These are phyloP conservation scores for Astrephomene gubernaculifera DNA, from an alignment of 139 green algal species.

Conservation along the genomic window DNA sequence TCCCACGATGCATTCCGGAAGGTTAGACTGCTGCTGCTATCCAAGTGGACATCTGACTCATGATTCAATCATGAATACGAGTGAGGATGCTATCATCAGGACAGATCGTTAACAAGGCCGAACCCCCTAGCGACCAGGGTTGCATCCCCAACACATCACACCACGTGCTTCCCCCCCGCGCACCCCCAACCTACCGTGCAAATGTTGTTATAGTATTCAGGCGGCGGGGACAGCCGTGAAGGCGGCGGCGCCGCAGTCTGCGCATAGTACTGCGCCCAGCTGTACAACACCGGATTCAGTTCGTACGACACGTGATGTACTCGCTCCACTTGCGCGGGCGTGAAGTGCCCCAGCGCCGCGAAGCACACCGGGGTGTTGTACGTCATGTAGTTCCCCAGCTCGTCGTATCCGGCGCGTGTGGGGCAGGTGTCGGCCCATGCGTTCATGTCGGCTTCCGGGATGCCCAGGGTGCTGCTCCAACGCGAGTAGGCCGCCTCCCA, in stretches of 20 bases:
- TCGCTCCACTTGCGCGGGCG: not conserved
- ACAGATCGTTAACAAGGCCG: not conserved
- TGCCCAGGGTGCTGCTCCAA: not conserved
- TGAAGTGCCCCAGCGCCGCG: constrained; percentile 15
- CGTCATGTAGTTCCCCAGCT: constrained; percentile 39
- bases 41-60: not conserved
- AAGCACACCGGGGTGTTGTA: constrained; percentile 32
- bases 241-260: not conserved
- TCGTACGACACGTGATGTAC: not conserved
- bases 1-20: not conserved
- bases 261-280: constrained; percentile 4
- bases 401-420: not conserved
- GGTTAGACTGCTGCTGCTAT: too few relatives aligned
- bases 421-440: not conserved
- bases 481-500: constrained; percentile 5
- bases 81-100: not conserved
- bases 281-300: constrained; percentile 22
- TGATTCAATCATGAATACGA: too few relatives aligned
- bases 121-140: not conserved
- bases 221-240: not conserved
- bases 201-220: not conserved
- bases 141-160: not conserved
- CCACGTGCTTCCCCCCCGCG: not conserved
- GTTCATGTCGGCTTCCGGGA: constrained; percentile 6
- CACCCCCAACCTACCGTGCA: not conserved